Percentiles rank a stretch among this genome's conserved stretches.
Evolutionary conservation across 257 asterid genomes (phyloP).

Genomic region (Cynanchum wilfordii): DNA sequence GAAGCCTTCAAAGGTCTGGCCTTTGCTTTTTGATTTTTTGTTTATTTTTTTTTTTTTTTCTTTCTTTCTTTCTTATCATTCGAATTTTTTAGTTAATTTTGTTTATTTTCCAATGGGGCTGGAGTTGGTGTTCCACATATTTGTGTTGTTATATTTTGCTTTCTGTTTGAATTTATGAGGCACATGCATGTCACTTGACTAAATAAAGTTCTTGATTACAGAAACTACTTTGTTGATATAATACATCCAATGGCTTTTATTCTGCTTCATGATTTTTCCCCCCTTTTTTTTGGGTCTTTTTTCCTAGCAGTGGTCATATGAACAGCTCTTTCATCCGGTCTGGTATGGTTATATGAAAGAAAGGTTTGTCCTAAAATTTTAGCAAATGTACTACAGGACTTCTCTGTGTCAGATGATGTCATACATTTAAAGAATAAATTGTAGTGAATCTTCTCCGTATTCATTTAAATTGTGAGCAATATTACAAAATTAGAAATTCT

Average conservation of each 20-base stretch:
- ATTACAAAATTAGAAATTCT: background rate
- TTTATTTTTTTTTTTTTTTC: background rate
- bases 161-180: too few relatives aligned
- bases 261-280: too few relatives aligned
- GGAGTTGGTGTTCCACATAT: too few relatives aligned
- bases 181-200: background rate
- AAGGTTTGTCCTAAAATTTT: too few relatives aligned
- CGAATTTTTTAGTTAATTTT: background rate
- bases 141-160: too few relatives aligned
- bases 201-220: too few relatives aligned
- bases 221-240: background rate
- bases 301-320: background rate
- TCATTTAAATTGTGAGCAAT: background rate
- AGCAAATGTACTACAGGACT: background rate
- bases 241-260: background rate
- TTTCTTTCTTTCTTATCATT: background rate
- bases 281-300: background rate
- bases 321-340: background rate
- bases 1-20: conserved; percentile 64
- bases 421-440: background rate
- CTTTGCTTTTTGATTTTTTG: background rate
- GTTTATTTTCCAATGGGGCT: background rate
- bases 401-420: background rate
- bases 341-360: background rate
- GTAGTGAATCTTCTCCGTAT: background rate